These are phyloP conservation scores for Chaetomiaceae sp. DNA, from an alignment of 2,329 filamentous ascomycete species.

Conservation along the genomic window DNA sequence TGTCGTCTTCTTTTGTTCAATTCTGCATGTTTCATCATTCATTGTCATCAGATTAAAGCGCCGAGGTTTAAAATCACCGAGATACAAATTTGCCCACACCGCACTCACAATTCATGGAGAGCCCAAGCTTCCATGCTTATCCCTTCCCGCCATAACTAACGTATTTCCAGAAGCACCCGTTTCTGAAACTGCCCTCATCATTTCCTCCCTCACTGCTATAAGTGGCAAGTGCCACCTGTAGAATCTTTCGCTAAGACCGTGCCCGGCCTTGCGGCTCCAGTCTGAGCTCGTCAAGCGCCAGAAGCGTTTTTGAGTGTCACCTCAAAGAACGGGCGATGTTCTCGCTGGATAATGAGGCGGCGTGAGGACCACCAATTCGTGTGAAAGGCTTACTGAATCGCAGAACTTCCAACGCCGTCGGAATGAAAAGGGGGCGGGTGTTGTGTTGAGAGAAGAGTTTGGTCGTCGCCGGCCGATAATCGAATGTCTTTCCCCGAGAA, in stretches of 20 bases:
- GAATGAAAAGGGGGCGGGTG: not conserved
- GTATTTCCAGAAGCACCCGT: slow-evolving; percentile 9
- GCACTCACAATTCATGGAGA: too few relatives aligned
- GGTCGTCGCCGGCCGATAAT: slow-evolving; percentile 29
- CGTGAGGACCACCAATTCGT: slow-evolving; percentile 1
- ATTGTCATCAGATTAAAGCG: slow-evolving; percentile 11
- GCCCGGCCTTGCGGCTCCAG: slow-evolving; percentile 21
- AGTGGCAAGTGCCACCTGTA: slow-evolving; percentile 18
- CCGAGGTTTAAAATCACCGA: not conserved
- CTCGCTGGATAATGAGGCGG: slow-evolving; percentile 6
- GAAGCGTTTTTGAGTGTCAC: not conserved
- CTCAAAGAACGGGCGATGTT: not conserved
- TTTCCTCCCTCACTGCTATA: slow-evolving; percentile 3
- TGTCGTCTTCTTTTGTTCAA: not conserved
- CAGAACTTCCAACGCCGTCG: slow-evolving; percentile 11
- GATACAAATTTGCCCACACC: too few relatives aligned
- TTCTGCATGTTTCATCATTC: slow-evolving; percentile 1
- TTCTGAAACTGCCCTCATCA: slow-evolving; percentile 6
- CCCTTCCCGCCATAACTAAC: not conserved
- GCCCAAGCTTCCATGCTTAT: not conserved
- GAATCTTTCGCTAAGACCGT: slow-evolving; percentile 11
- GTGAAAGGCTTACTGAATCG: slow-evolving; percentile 12
- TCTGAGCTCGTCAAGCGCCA: slow-evolving; percentile 12
- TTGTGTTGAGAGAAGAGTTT: slow-evolving; percentile 11
- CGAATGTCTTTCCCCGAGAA: slow-evolving; percentile 21